These are phyloP conservation scores for Leishmania mexicana DNA, from an alignment of 208 protist genomes.

Conservation along the genomic window DNA sequence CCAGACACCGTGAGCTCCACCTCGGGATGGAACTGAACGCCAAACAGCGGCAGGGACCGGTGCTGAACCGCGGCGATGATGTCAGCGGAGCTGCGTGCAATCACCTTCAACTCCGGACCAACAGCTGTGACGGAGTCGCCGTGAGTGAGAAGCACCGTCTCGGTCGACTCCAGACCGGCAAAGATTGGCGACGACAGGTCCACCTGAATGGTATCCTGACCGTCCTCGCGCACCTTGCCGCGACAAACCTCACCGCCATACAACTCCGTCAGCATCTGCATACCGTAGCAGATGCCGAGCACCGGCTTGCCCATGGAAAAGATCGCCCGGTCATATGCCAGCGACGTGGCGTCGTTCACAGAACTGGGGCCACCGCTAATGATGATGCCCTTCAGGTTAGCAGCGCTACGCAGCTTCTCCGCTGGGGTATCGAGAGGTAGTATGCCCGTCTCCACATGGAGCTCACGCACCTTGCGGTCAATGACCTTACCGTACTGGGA, in stretches of 20 bases:
- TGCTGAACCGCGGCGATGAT: constrained; percentile 89
- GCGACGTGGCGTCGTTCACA: constrained; percentile 90
- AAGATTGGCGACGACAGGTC: constrained; percentile 69
- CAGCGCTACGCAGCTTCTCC: constrained; percentile 42
- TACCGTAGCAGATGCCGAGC: constrained; percentile 99
- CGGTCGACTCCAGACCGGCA: constrained; percentile 43
- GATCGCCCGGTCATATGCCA: constrained; percentile 69
- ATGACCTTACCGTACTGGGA: constrained; percentile 98
- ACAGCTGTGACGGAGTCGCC: constrained; percentile 83
- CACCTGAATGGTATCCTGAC: constrained; percentile 89
- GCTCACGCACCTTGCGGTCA: constrained; percentile 95
- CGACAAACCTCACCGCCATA: constrained; percentile 92
- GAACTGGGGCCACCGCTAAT: constrained; percentile 95
- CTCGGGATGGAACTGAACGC: constrained; percentile 98
- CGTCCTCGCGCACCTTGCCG: constrained; percentile 94
- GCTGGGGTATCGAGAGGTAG: constrained; percentile 84
- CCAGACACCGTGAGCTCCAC: constrained; percentile 96
- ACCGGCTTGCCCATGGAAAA: constrained; percentile 91
- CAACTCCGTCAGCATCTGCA: constrained; percentile 91
- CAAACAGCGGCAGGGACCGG: constrained; percentile 69
- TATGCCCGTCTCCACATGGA: constrained; percentile 92
- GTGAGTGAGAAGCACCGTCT: constrained; percentile 95
- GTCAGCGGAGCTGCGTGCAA: constrained; percentile 62
- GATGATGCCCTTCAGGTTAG: constrained; percentile 91
- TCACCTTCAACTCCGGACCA: constrained; percentile 55